Evolutionary conservation across 371 early-diverging fungal species (phyloP), one percentile per base, ranked within the genome.

Genomic region (Dichotomocladium elegans): DNA sequence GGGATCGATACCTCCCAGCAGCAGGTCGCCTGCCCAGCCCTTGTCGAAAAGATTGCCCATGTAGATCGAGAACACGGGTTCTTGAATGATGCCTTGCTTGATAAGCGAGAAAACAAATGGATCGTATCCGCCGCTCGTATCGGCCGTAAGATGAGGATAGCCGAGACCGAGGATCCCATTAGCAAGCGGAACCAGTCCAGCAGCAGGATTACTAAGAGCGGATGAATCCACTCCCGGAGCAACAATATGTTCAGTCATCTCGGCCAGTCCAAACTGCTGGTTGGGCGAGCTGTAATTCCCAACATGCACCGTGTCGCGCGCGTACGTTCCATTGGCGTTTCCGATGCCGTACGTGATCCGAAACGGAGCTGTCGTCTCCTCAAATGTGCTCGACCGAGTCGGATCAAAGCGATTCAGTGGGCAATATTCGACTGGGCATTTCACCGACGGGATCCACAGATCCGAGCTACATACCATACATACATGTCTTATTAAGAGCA

Each of bases 341-440:
- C 79, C 78, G 33, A 77, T 83, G 11, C 83, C 86, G 49, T 88
- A 88, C 0, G 63, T 65, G n/a, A 87, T 80, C 0, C 63, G 55
- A 63, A 86, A 77, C 4, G 71, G 63, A 14, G 79, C 57, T 0
- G 69, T 51, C 14, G 70, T 64, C 22, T 60, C 40, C 30, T 63
- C 48, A 54, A 75, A 79, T 0, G 82, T 82, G 4, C 53, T 64
- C 3, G 89, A 87, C n/a, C 58, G 58, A 4, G 64, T 34, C 0
- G 73, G 55, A 27, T 79, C 75, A 42, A 78, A 88, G 11, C 70
- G 77, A 3, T 58, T 41, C 12, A 61, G 41, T 24, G 67, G 70
- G 19, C 77, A 77, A 6, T 22, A 17, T 4, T 31, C 4, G 0
- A 28, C 10, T 17, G 47, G 34, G 21, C 76, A 76, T 14, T 51